These are phyloP conservation scores for Pyrenophora tritici-repentis DNA, from an alignment of 2,329 filamentous ascomycete genomes.

Conservation along the genomic window DNA sequence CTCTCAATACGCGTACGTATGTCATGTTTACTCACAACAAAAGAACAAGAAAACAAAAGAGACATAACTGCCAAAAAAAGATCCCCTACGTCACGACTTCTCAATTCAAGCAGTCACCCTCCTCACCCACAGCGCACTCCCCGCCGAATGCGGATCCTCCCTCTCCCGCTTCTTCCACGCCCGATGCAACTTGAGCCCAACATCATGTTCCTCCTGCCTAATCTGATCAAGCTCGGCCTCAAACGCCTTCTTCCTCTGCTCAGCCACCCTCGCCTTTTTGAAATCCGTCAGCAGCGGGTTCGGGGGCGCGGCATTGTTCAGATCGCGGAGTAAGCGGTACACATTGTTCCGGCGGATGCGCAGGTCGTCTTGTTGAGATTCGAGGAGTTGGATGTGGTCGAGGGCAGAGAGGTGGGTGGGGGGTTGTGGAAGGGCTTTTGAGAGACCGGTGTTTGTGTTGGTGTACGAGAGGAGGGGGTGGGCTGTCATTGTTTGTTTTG, in stretches of 20 bases:
- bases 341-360: constrained; percentile 46
- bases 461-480: constrained; percentile 32
- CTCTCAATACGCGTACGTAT: too few relatives aligned
- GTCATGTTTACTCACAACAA: too few relatives aligned
- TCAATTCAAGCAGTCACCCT: constrained; percentile 37
- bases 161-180: constrained; percentile 47
- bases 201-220: constrained; percentile 46
- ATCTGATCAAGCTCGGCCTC: constrained; percentile 48
- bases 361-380: constrained; percentile 48
- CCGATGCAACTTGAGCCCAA: constrained; percentile 48
- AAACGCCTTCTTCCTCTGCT: constrained; percentile 43
- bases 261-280: constrained; percentile 39
- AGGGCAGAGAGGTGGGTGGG: constrained; percentile 41
- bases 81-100: too few relatives aligned
- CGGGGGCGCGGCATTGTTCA: constrained; percentile 41
- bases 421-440: constrained; percentile 47
- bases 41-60: not conserved
- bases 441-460: constrained; percentile 25
- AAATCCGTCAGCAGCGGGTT: constrained; percentile 49
- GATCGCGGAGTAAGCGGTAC: constrained; percentile 41
- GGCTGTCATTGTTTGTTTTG: constrained; percentile 33
- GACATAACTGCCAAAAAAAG: too few relatives aligned
- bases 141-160: constrained; percentile 40
- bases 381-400: constrained; percentile 45
- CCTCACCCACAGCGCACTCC: constrained; percentile 47